Percentiles rank a stretch among this genome's conserved stretches.
Evolutionary conservation across 2,329 filamentous ascomycete species (phyloP).

Genomic region (Nigrograna mackinnonii): DNA sequence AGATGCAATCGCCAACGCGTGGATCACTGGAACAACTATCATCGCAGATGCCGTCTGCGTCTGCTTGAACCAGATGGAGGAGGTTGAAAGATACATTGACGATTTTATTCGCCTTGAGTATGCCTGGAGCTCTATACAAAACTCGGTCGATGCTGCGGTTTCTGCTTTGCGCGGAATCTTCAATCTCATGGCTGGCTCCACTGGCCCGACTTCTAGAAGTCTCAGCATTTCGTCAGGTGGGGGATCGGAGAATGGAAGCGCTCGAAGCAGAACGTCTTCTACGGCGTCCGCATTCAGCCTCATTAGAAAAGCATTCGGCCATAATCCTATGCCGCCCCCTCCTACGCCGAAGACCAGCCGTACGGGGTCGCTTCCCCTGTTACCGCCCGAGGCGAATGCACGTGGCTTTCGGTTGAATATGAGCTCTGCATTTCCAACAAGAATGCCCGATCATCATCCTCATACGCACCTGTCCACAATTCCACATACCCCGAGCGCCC

Average conservation of each 20-base stretch:
- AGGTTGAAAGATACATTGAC: constrained; percentile 43
- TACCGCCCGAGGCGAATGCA: constrained; percentile 34
- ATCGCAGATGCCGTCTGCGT: constrained; percentile 50
- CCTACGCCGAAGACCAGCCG: constrained; percentile 13
- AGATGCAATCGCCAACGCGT: constrained; percentile 48
- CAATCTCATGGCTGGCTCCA: constrained; percentile 42
- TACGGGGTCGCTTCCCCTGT: constrained; percentile 24
- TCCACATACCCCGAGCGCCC: constrained; percentile 44
- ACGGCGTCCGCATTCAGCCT: constrained; percentile 28
- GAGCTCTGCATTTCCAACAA: constrained; percentile 42
- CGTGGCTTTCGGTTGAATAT: constrained; percentile 29
- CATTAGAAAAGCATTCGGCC: constrained; percentile 32
- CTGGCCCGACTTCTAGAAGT: constrained; percentile 15
- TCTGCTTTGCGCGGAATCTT: constrained; percentile 50
- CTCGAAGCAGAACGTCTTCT: constrained; percentile 24
- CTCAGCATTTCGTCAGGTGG: constrained; percentile 26
- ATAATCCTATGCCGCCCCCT: constrained; percentile 17
- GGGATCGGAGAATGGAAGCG: constrained; percentile 16
- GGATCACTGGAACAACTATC: constrained; percentile 49
- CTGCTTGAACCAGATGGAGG: constrained; percentile 44
- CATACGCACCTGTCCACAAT: constrained; percentile 42
- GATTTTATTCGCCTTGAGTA: constrained; percentile 53
- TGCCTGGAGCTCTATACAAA: constrained; percentile 47
- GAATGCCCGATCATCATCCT: constrained; percentile 38
- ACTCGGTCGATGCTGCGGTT: constrained; percentile 43